Evolutionary conservation across 768 basidiomycete species (phyloP), one percentile per base, ranked within the genome.

Genomic region (Phanerochaete sordida): DNA sequence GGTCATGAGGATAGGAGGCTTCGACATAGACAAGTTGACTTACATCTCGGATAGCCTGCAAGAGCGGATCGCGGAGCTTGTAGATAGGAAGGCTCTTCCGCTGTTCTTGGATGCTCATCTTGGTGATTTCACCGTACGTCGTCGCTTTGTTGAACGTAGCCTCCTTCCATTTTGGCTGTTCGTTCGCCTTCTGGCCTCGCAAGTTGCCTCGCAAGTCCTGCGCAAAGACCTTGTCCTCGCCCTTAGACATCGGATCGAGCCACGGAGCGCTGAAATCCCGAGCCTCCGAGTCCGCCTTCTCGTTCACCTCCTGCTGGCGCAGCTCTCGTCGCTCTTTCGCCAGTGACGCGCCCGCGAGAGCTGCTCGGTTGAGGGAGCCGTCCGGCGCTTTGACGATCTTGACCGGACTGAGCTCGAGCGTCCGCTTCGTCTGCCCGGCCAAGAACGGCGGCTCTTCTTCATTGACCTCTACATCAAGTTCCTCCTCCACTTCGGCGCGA

Each of bases 311-410:
- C 71, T 98, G 93, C 66, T 95, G 93, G 63, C 94, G 84, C 52
- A 98, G 74, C 72, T 99, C 97, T 46, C 95, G 84, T 56, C 97
- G 85, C 73, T 99, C 97, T 73, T 97, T 97, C 13, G 96, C 93
- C 2, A 98, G 77, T 1, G 95, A 87, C 24, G 95, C 94, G 23
- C 96, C 95, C 1, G 93, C 91, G 39, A 98, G 81, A 5, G 97
- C 97, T 21, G 97, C 95, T 61, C 97, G 82, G 67, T 99, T 99
- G 60, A 99, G 73, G 6, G 95, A 95, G 21, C 97, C 97, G 75
- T 99, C 97, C 0, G 97, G 97, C 23, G 97, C 97, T 71, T 98
- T 98, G 69, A 99, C 91, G 62, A 99, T 91, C 74, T 98, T 98
- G 66, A 98, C 94, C 0, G 97, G 97, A 70, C 93, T 95, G 33